Evolutionary conservation across 345 rosid species (phyloP), one percentile per base, ranked within the genome.

Genomic region (Gossypium raimondii): DNA sequence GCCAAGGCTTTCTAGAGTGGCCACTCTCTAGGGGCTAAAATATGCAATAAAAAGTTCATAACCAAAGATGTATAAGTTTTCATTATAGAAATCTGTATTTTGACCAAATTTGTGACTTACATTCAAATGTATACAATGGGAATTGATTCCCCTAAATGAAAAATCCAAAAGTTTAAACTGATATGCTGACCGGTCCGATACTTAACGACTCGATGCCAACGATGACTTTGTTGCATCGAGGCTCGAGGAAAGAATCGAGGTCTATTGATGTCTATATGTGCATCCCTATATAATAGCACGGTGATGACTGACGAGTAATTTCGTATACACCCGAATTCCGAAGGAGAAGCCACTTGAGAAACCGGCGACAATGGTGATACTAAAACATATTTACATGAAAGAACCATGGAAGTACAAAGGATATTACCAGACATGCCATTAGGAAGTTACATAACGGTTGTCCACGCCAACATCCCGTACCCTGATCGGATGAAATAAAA

Each of bases 401-500:
- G 76, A 90, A 87, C 92, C 92, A 90, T 18, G 95, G 92, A 38
- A 90, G 77, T 22, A 90, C 84, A 25, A 90, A 90, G 57, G 92
- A 89, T 50, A 90, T 85, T 10, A 88, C 92, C 27, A 90, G 76
- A 78, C 92, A 88, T 3, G 87, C 91, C 91, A 88, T 81, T 70
- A 90, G 76, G 80, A 90, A 86, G 85, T 90, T 90, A 75, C 95
- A 88, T 34, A 88, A 85, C 29, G 90, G 88, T 69, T 87, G 90
- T 55, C 90, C 87, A 18, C 84, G 77, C 95, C 89, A 87, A 77
- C 92, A 90, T 29, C 87, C 78, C 13, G 53, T 72, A 4, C 76
- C 34, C 43, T 73, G 73, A 5, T 78, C 76, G 12, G 86, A 70
- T 73, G 79, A 55, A 70, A 77, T 44, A 56, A 17, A 44, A 69